A percentile compares a stretch with the other conserved stretches of the same genome.
Conservation (phyloP, 1,284 basidiomycete genomes). For the Microbotryum violaceum region DNA sequence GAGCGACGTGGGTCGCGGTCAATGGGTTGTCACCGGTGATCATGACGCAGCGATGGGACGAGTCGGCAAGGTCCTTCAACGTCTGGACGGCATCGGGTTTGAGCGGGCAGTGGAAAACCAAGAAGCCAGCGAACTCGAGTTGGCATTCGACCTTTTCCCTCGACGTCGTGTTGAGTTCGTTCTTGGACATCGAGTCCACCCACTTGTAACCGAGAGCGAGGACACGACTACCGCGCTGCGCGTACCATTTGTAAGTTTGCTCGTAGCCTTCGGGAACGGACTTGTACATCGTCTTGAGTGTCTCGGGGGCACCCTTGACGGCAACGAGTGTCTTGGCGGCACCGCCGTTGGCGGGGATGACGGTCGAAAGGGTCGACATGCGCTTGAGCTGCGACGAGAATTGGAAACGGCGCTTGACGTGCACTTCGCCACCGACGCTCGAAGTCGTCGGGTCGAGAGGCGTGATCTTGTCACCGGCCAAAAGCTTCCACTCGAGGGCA, state of each 20-base stretch:
- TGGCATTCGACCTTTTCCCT: constrained; percentile 69
- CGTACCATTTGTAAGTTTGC: constrained; percentile 87
- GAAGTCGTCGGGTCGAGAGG: constrained; percentile 43
- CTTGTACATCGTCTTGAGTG: constrained; percentile 75
- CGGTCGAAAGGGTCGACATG: constrained; percentile 79
- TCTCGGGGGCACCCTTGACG: constrained; percentile 93
- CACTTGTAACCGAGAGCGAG: constrained; percentile 80
- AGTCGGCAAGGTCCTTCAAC: constrained; percentile 84
- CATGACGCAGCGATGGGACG: constrained; percentile 93
- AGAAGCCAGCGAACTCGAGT: constrained; percentile 77
- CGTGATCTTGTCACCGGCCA: constrained; percentile 65
- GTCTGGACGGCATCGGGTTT: constrained; percentile 84
- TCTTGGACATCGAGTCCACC: constrained; percentile 57
- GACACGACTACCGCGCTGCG: constrained; percentile 80
- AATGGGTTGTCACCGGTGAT: constrained; percentile 95
- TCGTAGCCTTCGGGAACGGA: constrained; percentile 71
- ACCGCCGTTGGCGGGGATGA: constrained; percentile 36
- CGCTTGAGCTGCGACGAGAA: constrained; percentile 92
- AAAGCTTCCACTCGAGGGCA: constrained; percentile 81
- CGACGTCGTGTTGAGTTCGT: constrained; percentile 73
- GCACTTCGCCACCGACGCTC: constrained; percentile 47
- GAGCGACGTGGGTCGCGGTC: constrained; percentile 86
- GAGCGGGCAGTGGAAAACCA: constrained; percentile 93
- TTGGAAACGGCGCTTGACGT: constrained; percentile 82
- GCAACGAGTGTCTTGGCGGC: constrained; percentile 44